These are phyloP conservation scores for Pseudomicrostroma phylloplanum DNA, from an alignment of 1,284 basidiomycete genomes.

Conservation along the genomic window DNA sequence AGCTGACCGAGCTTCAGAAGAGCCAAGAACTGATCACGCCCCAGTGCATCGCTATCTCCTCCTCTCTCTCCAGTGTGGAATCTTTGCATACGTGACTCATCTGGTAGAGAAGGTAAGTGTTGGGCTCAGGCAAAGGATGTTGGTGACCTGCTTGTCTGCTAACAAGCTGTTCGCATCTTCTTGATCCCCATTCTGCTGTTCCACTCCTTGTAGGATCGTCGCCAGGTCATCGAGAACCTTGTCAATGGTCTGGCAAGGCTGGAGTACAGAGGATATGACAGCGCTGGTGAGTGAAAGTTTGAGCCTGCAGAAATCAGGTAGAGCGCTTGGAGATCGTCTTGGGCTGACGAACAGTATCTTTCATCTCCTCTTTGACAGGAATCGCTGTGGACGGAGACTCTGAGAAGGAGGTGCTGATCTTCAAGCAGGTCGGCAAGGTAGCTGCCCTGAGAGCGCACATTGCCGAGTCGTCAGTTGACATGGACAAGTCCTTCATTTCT, in stretches of 20 bases:
- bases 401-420: constrained; percentile 68
- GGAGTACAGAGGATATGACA: constrained; percentile 98
- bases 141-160: not conserved
- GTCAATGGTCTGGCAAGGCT: constrained; percentile 86
- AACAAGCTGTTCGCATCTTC: not conserved
- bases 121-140: not conserved
- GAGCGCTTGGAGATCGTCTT: not conserved
- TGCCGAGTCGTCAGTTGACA: constrained; percentile 68
- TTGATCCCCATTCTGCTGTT: not conserved
- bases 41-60: too few species aligned
- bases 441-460: constrained; percentile 88
- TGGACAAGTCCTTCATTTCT: constrained; percentile 72
- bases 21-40: too few species aligned
- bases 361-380: too few species aligned
- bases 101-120: constrained; percentile 46
- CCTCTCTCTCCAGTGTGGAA: constrained; percentile 38
- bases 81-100: constrained; percentile 50
- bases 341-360: not conserved
- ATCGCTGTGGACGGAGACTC: constrained; percentile 92
- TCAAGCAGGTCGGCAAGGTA: constrained; percentile 99
- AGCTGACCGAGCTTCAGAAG: too few species aligned
- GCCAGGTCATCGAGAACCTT: constrained; percentile 84
- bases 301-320: not conserved
- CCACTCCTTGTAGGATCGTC: constrained; percentile 64
- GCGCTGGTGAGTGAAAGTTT: constrained; percentile 59